Evolutionary conservation across 129 eudicot species (phyloP).

Genomic region (Pseudognaphalium luteoalbum): DNA sequence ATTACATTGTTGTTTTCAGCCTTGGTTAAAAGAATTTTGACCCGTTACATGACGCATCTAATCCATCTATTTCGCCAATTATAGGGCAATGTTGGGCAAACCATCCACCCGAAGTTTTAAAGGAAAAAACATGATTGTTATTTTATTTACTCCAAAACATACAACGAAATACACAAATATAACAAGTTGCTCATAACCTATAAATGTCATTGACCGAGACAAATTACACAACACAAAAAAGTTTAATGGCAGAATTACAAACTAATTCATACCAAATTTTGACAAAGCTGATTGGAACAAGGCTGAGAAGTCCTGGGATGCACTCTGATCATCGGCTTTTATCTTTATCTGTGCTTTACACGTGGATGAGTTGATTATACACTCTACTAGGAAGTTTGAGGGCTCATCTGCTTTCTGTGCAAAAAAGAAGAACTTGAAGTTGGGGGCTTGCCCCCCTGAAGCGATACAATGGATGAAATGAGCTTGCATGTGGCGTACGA

Average conservation of each 20-base stretch:
- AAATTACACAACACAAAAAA: slow-evolving; percentile 6
- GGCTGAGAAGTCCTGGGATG: slow-evolving; percentile 62
- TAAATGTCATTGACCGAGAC: neutral
- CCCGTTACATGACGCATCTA: neutral
- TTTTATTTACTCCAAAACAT: slow-evolving; percentile 2
- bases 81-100: neutral
- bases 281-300: slow-evolving; percentile 82
- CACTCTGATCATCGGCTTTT: slow-evolving; percentile 80
- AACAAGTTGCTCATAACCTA: neutral
- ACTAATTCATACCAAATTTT: slow-evolving; percentile 48
- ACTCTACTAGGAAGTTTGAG: slow-evolving; percentile 79
- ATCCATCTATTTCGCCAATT: neutral
- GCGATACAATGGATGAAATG: slow-evolving; percentile 88
- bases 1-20: neutral
- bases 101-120: neutral
- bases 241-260: neutral
- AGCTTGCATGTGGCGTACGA: slow-evolving; percentile 78
- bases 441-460: slow-evolving; percentile 90
- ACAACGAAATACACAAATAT: slow-evolving; percentile 3
- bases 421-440: slow-evolving; percentile 89
- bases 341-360: slow-evolving; percentile 82
- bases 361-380: slow-evolving; percentile 76
- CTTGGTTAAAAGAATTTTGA: neutral
- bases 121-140: neutral
- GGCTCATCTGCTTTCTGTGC: slow-evolving; percentile 69